These are phyloP conservation scores for Saturnispora saitoi DNA, from an alignment of 805 yeast species.

Conservation along the genomic window DNA sequence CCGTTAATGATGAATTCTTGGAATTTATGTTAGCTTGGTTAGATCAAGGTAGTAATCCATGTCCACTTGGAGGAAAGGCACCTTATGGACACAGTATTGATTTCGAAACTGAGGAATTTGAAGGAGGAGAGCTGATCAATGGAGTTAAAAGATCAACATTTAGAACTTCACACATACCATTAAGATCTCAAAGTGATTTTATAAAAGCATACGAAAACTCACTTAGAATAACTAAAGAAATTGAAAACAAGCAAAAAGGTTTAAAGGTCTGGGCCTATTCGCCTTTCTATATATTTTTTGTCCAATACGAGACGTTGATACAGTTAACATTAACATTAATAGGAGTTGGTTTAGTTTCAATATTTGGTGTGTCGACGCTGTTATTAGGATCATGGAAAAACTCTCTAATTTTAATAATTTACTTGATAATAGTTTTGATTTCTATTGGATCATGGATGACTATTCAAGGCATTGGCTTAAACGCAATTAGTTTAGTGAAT, in stretches of 20 bases:
- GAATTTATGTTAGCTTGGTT: slow-evolving; percentile 75
- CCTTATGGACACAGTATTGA: slow-evolving; percentile 64
- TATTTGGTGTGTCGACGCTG: slow-evolving; percentile 44
- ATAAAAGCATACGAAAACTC: slow-evolving; percentile 73
- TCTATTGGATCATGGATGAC: slow-evolving; percentile 79
- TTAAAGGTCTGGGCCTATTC: slow-evolving; percentile 78
- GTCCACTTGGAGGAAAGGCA: slow-evolving; percentile 94
- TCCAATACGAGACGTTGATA: slow-evolving; percentile 68
- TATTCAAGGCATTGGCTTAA: slow-evolving; percentile 63
- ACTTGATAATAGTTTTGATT: slow-evolving; percentile 55
- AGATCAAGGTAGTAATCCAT: slow-evolving; percentile 68
- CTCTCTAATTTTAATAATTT: slow-evolving; percentile 45
- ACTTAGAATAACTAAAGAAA: slow-evolving; percentile 51
- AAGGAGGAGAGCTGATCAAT: slow-evolving; percentile 14
- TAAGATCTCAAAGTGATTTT: slow-evolving; percentile 76
- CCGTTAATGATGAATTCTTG: slow-evolving; percentile 62
- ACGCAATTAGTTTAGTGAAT: slow-evolving; percentile 86
- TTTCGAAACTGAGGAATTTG: slow-evolving; percentile 19
- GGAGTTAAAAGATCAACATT: slow-evolving; percentile 53
- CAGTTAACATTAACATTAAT: slow-evolving; percentile 48
- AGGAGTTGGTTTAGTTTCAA: slow-evolving; percentile 38
- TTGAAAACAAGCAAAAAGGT: slow-evolving; percentile 30
- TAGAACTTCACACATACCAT: slow-evolving; percentile 70
- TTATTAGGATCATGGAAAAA: slow-evolving; percentile 61
- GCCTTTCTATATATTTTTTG: slow-evolving; percentile 87